Conservation (phyloP, 208 protist species). For the Acanthamoeba triangularis region DNA sequence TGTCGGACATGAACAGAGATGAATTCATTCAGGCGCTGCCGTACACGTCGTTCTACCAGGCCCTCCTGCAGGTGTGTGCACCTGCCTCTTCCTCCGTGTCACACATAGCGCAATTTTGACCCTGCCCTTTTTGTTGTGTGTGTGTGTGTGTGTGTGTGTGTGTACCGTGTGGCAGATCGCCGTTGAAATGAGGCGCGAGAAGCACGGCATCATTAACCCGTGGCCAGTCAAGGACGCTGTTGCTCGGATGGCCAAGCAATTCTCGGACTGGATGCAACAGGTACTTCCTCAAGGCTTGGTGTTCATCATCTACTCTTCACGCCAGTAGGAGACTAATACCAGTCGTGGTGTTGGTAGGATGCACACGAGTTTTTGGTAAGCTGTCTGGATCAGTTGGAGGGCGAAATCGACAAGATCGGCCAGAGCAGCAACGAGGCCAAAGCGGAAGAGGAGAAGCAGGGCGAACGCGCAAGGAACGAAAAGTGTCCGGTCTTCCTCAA, state of each 20-base stretch:
- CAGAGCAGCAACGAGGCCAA: not conserved
- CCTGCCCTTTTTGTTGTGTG: not conserved
- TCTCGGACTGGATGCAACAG: slow-evolving; percentile 41
- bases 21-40: slow-evolving; percentile 3
- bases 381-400: slow-evolving; percentile 24
- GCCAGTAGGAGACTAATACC: not conserved
- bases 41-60: slow-evolving; percentile 39
- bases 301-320: no score
- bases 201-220: slow-evolving; percentile 63
- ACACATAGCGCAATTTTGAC: no score
- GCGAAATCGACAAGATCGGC: not conserved
- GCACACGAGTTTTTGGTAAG: slow-evolving; percentile 55
- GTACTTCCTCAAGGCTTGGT: no score
- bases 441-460: not conserved
- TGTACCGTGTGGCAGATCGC: not conserved
- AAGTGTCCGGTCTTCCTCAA: slow-evolving; percentile 26
- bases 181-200: slow-evolving; percentile 4
- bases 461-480: not conserved
- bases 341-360: not conserved
- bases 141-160: not conserved
- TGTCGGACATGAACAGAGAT: slow-evolving; percentile 39
- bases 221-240: slow-evolving; percentile 39
- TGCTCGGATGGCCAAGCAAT: slow-evolving; percentile 22
- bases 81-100: not conserved
- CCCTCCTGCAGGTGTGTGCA: not conserved